Conservation (phyloP, 2,329 filamentous ascomycete species). For the Apiospora kogelbergensis region DNA sequence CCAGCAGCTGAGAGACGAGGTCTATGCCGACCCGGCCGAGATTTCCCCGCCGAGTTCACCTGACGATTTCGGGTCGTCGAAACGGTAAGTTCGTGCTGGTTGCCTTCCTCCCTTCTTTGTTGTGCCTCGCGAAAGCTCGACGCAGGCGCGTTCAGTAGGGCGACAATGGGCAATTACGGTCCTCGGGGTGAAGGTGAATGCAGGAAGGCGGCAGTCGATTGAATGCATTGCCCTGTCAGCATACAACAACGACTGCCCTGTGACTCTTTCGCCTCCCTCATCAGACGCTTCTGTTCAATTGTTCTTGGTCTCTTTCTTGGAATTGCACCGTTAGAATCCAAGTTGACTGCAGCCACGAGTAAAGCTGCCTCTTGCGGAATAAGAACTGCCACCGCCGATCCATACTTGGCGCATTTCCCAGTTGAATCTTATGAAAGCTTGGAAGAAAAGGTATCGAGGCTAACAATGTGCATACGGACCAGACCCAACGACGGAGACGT, state of each 20-base stretch:
- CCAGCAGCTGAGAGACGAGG: conserved; percentile 26
- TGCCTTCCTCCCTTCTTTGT: conserved; percentile 11
- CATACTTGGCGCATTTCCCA: neutral
- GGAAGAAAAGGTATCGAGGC: conserved; percentile 10
- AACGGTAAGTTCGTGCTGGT: conserved; percentile 39
- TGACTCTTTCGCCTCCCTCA: neutral
- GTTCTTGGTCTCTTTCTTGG: neutral
- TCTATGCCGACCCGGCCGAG: conserved; percentile 29
- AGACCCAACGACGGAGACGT: conserved; percentile 39
- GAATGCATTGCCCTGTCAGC: neutral
- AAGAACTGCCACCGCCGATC: neutral
- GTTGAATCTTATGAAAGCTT: neutral
- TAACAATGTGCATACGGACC: conserved; percentile 24
- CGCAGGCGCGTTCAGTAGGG: neutral
- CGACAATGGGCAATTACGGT: neutral
- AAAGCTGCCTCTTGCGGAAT: neutral
- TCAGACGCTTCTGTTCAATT: neutral
- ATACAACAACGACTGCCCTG: neutral
- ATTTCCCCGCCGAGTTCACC: conserved; percentile 61
- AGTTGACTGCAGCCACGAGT: neutral
- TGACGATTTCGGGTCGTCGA: conserved; percentile 38
- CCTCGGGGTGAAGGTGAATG: conserved; percentile 15
- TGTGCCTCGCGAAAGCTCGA: conserved; percentile 10
- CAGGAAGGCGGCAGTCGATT: neutral
- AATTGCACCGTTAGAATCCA: neutral